Evolutionary conservation across 805 yeast genomes (phyloP), one percentile per base, ranked within the genome.

Genomic region (Yamadazyma phyllophila): DNA sequence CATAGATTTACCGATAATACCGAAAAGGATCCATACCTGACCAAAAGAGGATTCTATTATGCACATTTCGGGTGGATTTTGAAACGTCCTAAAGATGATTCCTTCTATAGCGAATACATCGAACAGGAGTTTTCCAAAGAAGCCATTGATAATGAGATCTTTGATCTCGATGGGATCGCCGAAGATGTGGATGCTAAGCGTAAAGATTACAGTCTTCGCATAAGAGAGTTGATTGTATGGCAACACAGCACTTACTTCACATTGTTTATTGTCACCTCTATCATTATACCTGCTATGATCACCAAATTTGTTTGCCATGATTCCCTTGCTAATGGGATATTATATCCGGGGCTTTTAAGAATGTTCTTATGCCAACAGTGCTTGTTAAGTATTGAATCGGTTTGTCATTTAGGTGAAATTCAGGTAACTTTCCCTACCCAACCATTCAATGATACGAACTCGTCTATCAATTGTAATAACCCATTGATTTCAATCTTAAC

Each of bases 61-160:
- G 81, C 92, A 29, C 96, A 90, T 66, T 72, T 89, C 67, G 97
- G 97, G 2, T 91, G 96, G 96, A 76, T 87, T 68, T 60, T 89
- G 29, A 71, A 84, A 48, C 76, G 76, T 53, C 90, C 88, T 52
- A 70, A 69, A 43, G 56, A 57, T 15, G 51, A 52, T 5, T 50
- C 59, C 0, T 69, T 69, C 44, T 63, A 62, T 49, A 51, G 58
- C 7, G 67, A 66, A 16, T 65, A 67, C 44, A 59, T 68, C 15
- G 71, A 69, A 36, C 65, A 60, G 13, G 74, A 69, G 46, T 68
- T 67, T 41, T 69, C 70, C 20, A 45, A 31, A 7, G 35, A 46
- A 29, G 26, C 46, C 11, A 36, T 43, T n/a, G 51, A 38, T 10
- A 50, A 50, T 35, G 57, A 54, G 36, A 43, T 47, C 17, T 26